phyloP scores from a whole-genome alignment of 306 rosid genomes.

The Argentina anserina region DNA sequence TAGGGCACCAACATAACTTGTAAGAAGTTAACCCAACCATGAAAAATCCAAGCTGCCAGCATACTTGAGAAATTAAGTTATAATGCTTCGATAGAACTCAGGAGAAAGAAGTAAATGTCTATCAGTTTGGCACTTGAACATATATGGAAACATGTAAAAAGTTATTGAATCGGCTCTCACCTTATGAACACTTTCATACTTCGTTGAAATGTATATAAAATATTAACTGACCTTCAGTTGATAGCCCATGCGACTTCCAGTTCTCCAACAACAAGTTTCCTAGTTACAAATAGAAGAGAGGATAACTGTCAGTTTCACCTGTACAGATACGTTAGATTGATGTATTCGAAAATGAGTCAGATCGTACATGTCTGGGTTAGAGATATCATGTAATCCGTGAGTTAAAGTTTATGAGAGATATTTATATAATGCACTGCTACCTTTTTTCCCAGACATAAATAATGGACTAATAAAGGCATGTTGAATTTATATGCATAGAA shows the following conservation, averaged over 20 bases:
- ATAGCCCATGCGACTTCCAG: slow-evolving; percentile 69
- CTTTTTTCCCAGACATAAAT: background rate
- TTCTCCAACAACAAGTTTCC: slow-evolving; percentile 71
- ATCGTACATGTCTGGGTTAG: background rate
- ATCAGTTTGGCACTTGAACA: background rate
- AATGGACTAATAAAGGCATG: background rate
- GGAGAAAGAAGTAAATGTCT: background rate
- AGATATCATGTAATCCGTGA: background rate
- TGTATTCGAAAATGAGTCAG: background rate
- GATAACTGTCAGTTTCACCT: slow-evolving; percentile 8
- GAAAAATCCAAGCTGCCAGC: background rate
- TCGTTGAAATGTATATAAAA: slow-evolving; percentile 2
- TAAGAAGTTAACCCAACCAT: background rate
- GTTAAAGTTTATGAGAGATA: background rate
- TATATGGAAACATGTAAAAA: background rate
- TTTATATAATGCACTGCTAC: background rate
- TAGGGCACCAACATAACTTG: background rate
- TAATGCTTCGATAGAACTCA: background rate
- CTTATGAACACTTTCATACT: background rate
- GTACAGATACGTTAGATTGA: background rate
- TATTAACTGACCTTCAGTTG: slow-evolving; percentile 51
- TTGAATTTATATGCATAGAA: background rate
- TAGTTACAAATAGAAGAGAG: slow-evolving; percentile 22
- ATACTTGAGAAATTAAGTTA: background rate
- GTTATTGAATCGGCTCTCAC: background rate